phyloP scores from a whole-genome alignment of 2,329 filamentous ascomycete genomes.

The Apiospora malaysiana region DNA sequence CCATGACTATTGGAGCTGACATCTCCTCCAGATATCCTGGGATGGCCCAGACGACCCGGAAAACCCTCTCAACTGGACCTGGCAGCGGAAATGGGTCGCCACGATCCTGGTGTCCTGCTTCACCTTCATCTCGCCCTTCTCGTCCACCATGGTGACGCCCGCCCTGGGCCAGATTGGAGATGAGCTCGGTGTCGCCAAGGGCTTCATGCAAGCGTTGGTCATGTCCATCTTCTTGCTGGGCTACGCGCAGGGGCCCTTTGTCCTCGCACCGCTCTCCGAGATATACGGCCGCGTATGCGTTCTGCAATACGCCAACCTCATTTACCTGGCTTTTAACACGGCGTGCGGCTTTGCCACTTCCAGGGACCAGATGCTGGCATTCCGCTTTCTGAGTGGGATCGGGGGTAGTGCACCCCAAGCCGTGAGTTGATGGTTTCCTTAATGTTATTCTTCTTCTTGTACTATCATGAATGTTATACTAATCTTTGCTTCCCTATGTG shows the following conservation, averaged over 20 bases:
- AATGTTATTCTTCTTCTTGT: not conserved
- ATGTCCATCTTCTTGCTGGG: conserved; percentile 56
- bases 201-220: conserved; percentile 47
- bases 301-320: conserved; percentile 52
- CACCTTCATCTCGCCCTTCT: conserved; percentile 62
- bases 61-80: conserved; percentile 55
- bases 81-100: conserved; percentile 41
- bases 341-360: conserved; percentile 54
- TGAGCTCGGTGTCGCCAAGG: conserved; percentile 50
- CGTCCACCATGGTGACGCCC: conserved; percentile 57
- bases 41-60: conserved; percentile 49
- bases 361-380: conserved; percentile 52
- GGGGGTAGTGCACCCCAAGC: conserved; percentile 49
- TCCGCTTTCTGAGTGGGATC: conserved; percentile 55
- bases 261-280: conserved; percentile 43
- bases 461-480: conserved; percentile 28
- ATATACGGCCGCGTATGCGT: conserved; percentile 49
- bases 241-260: conserved; percentile 52
- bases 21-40: conserved; percentile 45
- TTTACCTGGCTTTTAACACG: conserved; percentile 57
- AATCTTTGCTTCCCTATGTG: conserved; percentile 55
- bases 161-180: conserved; percentile 49
- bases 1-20: not conserved
- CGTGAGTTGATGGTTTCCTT: conserved; percentile 42
- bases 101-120: conserved; percentile 46